These are phyloP conservation scores for maize (Zea mays) DNA, from an alignment of 176 grass and related monocot species.

Conservation along the genomic window Zm-B73-REFERENCE-NAM-5.0 NC_050101.1:136333001-136333500, in stretches of 20 bases:
- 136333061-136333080: background rate
- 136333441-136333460: conserved; percentile 18
- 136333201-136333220: background rate
- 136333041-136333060: no score
- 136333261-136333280: background rate
- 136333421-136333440: conserved; percentile 24
- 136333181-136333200: background rate
- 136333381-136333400: conserved; percentile 27
- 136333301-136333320: conserved; percentile 40
- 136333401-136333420: conserved; percentile 26
- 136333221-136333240: background rate
- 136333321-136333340: conserved; percentile 73
- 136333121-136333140: background rate
- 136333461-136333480: conserved; percentile 15
- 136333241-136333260: background rate
- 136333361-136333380: conserved; percentile 64
- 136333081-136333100: background rate
- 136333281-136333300: conserved; percentile 43
- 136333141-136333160: background rate
- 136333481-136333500: conserved; percentile 9
- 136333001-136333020: no score
- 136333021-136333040: no score
- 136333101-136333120: background rate
- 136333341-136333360: conserved; percentile 72
- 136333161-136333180: background rate